Conservation (phyloP, 306 rosid genomes). For the Casuarina cunninghamiana region DNA sequence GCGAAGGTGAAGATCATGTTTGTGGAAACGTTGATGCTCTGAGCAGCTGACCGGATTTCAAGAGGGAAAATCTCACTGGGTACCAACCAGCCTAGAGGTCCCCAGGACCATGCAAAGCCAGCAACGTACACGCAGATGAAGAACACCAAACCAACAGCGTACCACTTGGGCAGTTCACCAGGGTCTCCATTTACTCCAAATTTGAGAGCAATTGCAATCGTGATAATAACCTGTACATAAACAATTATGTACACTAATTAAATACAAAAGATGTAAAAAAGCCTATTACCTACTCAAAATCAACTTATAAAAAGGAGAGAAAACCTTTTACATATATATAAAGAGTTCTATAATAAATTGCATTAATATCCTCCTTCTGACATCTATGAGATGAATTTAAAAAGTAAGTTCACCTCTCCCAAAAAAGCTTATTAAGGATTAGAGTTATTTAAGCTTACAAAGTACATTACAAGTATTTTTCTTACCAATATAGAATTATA, state of each 20-base stretch:
- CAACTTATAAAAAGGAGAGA: too few species aligned
- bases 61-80: slow-evolving; percentile 76
- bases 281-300: too few species aligned
- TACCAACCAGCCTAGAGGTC: slow-evolving; percentile 82
- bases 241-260: neutral
- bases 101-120: slow-evolving; percentile 87
- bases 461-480: too few species aligned
- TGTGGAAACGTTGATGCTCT: slow-evolving; percentile 49
- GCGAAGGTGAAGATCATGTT: slow-evolving; percentile 71
- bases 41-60: slow-evolving; percentile 67
- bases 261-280: neutral
- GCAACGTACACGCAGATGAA: slow-evolving; percentile 58
- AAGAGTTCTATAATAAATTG: too few species aligned
- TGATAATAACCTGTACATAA: slow-evolving; percentile 44
- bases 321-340: too few species aligned
- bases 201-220: slow-evolving; percentile 49
- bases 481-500: too few species aligned
- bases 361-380: too few species aligned
- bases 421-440: too few species aligned
- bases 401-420: too few species aligned
- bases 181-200: slow-evolving; percentile 65
- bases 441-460: too few species aligned
- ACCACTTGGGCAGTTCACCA: slow-evolving; percentile 47
- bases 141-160: slow-evolving; percentile 43
- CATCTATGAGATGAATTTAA: too few species aligned